Conservation (phyloP, 208 protist genomes). For the Plasmodiophora brassicae region DNA sequence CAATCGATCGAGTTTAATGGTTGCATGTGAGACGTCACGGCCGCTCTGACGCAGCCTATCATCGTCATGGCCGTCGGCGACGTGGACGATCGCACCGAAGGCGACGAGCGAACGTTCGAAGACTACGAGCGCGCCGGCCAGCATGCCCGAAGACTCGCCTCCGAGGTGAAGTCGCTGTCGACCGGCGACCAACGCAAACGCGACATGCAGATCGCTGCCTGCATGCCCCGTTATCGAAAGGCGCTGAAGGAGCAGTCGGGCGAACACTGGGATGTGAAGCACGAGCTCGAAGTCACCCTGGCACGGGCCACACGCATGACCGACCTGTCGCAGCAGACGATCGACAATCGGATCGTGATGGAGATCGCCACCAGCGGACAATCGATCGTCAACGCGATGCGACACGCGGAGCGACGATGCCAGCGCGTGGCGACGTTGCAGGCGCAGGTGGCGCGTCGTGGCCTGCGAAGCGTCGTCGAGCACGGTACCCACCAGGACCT, state of each 20-base stretch:
- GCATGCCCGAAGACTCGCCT: not conserved
- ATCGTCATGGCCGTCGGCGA: too few species aligned
- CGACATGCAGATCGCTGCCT: not conserved
- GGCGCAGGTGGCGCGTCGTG: not conserved
- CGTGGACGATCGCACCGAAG: too few species aligned
- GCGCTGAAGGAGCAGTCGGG: not conserved
- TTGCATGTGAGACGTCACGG: too few species aligned
- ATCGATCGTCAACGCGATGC: not conserved
- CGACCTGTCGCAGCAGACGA: not conserved
- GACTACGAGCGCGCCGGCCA: not conserved
- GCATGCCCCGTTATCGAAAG: not conserved
- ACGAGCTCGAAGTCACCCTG: not conserved
- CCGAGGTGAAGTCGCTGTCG: not conserved
- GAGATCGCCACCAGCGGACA: constrained; percentile 6
- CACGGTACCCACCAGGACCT: not conserved
- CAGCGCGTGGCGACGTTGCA: not conserved
- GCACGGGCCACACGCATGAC: not conserved
- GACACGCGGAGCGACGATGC: not conserved
- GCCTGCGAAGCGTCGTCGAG: not conserved
- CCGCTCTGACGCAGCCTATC: too few species aligned
- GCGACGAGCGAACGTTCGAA: too few species aligned
- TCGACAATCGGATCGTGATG: constrained; percentile 29
- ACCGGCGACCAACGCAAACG: not conserved
- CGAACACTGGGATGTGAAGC: constrained; percentile 6
- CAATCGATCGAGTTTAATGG: too few species aligned